Conservation (phyloP, 2,329 filamentous ascomycete genomes). For the Diplodia corticola region DNA sequence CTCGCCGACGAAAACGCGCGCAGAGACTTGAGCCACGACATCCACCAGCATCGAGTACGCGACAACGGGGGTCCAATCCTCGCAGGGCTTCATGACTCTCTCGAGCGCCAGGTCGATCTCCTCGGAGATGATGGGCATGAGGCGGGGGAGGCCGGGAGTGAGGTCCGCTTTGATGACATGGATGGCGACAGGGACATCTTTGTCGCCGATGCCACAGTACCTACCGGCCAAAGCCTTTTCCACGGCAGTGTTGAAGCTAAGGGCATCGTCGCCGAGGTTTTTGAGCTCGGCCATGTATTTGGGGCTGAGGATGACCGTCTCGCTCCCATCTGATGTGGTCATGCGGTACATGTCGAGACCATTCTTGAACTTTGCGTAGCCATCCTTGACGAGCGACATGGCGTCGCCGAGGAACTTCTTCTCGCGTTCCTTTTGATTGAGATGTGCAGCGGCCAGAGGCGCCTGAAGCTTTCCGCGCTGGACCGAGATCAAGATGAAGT, state of each 20-base stretch:
- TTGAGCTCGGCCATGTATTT: constrained; percentile 36
- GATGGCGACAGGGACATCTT: background rate
- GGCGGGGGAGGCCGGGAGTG: constrained; percentile 36
- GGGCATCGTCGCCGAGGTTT: constrained; percentile 35
- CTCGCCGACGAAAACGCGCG: constrained; percentile 51
- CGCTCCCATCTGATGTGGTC: constrained; percentile 19
- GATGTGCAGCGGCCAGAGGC: constrained; percentile 7
- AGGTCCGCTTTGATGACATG: constrained; percentile 37
- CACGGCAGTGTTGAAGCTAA: constrained; percentile 35
- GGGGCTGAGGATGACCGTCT: constrained; percentile 33
- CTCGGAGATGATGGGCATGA: constrained; percentile 33
- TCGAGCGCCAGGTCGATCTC: constrained; percentile 35
- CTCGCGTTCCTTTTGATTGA: constrained; percentile 12
- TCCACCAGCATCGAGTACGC: constrained; percentile 43
- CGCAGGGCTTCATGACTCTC: constrained; percentile 32
- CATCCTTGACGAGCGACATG: constrained; percentile 12
- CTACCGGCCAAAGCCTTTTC: constrained; percentile 27
- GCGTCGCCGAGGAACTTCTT: constrained; percentile 11
- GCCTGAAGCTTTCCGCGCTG: constrained; percentile 10
- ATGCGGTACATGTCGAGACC: constrained; percentile 20
- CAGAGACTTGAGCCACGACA: constrained; percentile 50
- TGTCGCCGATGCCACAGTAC: constrained; percentile 13
- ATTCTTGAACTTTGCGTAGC: constrained; percentile 16
- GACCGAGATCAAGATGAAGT: background rate
- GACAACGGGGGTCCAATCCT: constrained; percentile 46